Conservation (phyloP, 139 green algal genomes). For the Haematococcus sp. region DNA sequence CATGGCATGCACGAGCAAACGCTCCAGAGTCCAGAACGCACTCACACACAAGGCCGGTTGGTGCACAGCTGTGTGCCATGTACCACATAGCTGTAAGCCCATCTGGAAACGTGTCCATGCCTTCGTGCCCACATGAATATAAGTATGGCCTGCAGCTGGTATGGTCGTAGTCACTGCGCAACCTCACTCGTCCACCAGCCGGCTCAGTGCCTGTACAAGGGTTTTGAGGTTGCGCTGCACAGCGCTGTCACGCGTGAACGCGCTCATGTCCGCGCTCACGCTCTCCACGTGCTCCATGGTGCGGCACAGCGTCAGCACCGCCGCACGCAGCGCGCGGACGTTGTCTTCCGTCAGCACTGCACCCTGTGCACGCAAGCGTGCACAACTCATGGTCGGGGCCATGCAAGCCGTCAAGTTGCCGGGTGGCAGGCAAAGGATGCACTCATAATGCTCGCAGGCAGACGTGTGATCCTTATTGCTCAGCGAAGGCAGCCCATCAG, state of each 20-base stretch:
- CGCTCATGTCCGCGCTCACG: slow-evolving; percentile 63
- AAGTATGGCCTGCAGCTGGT: too few species aligned
- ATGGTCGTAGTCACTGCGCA: not conserved
- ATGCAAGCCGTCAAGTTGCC: too few species aligned
- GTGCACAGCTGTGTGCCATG: too few species aligned
- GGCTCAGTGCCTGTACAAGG: slow-evolving; percentile 80
- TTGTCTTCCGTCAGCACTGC: slow-evolving; percentile 91
- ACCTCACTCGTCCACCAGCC: slow-evolving; percentile 79
- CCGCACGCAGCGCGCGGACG: slow-evolving; percentile 72
- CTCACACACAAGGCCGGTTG: too few species aligned
- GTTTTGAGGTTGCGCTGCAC: slow-evolving; percentile 83
- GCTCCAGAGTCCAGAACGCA: too few species aligned
- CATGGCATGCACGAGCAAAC: too few species aligned
- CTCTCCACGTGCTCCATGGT: slow-evolving; percentile 77
- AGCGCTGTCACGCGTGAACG: slow-evolving; percentile 67
- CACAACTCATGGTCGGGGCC: not conserved
- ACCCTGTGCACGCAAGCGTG: slow-evolving; percentile 1
- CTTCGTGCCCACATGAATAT: too few species aligned
- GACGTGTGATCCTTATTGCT: too few species aligned
- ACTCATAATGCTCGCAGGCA: too few species aligned
- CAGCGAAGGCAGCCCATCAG: slow-evolving; percentile 3
- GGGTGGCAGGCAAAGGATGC: too few species aligned
- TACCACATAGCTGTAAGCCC: too few species aligned
- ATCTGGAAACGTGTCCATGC: too few species aligned
- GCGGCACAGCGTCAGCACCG: slow-evolving; percentile 73